Evolutionary conservation across 2,329 filamentous ascomycete genomes (phyloP).

Genomic region (Diplodia seriata): DNA sequence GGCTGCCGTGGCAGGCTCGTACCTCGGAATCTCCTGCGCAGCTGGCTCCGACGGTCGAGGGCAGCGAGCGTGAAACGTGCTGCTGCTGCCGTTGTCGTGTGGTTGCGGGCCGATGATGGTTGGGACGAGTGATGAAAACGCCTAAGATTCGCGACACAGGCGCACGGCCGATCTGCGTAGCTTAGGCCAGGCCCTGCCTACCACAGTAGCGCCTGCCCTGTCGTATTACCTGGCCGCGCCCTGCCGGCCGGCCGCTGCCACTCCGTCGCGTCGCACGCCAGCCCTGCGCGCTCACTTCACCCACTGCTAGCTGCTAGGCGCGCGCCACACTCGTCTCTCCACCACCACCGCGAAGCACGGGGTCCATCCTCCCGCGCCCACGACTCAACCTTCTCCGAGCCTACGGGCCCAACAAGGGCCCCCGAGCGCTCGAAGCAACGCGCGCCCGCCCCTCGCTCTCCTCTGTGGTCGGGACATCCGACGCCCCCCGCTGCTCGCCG

Average conservation of each 20-base stretch:
- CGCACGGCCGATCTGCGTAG: conserved; percentile 27
- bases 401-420: conserved; percentile 18
- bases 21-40: background rate
- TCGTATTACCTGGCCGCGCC: conserved; percentile 1
- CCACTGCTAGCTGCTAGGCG: background rate
- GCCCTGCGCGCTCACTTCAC: conserved; percentile 10
- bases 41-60: background rate
- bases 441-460: background rate
- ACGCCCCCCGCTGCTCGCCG: background rate
- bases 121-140: conserved; percentile 8
- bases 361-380: background rate
- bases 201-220: conserved; percentile 12
- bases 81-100: too few species aligned
- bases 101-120: background rate
- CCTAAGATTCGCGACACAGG: conserved; percentile 24
- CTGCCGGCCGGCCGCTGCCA: background rate
- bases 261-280: background rate
- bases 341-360: background rate
- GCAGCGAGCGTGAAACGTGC: conserved; percentile 16
- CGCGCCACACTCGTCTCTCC: background rate
- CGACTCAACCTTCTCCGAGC: conserved; percentile 21
- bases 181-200: background rate
- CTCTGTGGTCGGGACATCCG: conserved; percentile 13
- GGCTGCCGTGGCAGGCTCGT: conserved; percentile 4
- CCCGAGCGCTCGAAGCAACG: conserved; percentile 4